Conservation (phyloP, 2,329 filamentous ascomycete species). For the Fusarium sp. region DNA sequence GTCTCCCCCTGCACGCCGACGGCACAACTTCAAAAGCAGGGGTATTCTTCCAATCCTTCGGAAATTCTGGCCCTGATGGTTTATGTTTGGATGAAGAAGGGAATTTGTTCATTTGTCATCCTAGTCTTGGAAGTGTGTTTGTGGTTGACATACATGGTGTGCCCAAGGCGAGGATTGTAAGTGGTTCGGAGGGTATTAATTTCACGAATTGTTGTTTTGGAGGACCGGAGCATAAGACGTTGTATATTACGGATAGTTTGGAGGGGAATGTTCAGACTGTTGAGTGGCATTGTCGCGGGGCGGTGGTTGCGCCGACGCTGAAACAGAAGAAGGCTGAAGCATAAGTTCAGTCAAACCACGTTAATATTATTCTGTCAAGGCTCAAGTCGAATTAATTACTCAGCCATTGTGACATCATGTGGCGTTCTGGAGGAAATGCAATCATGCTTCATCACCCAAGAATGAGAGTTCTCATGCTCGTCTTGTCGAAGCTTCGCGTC, state of each 20-base stretch:
- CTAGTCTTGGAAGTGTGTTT: slow-evolving; percentile 52
- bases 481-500: neutral
- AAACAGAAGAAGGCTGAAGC: neutral
- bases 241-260: slow-evolving; percentile 56
- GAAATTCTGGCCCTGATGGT: slow-evolving; percentile 54
- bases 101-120: slow-evolving; percentile 51
- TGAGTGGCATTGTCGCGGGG: slow-evolving; percentile 50
- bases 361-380: too few species aligned
- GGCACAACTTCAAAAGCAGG: slow-evolving; percentile 54
- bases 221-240: slow-evolving; percentile 49
- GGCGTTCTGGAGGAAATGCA: neutral
- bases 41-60: slow-evolving; percentile 56
- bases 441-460: too few species aligned
- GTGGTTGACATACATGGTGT: slow-evolving; percentile 53
- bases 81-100: slow-evolving; percentile 55
- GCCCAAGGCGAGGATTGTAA: slow-evolving; percentile 52
- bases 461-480: accelerated
- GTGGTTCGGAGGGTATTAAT: slow-evolving; percentile 49
- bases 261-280: slow-evolving; percentile 52
- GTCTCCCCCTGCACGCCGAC: slow-evolving; percentile 53
- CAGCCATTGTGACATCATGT: accelerated
- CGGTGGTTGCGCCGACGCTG: slow-evolving; percentile 9
- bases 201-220: slow-evolving; percentile 57
- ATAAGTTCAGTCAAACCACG: neutral
- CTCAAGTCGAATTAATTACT: accelerated